Evolutionary conservation across 1,284 basidiomycete genomes (phyloP).

Genomic region (Apiotrichum veenhuisii): DNA sequence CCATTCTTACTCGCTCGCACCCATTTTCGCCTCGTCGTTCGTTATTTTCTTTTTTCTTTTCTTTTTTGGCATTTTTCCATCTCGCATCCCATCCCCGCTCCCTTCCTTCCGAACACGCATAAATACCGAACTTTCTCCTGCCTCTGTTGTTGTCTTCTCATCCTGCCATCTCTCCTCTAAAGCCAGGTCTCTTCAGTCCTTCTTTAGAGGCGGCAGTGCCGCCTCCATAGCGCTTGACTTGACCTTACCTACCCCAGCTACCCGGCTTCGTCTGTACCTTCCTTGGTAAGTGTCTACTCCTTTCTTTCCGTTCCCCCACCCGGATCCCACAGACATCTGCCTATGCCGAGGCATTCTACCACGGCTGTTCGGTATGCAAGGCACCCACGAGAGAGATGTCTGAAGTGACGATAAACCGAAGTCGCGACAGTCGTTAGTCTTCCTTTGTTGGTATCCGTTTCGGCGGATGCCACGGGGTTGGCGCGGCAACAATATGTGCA

Average conservation of each 20-base stretch:
- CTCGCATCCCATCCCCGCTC: neutral
- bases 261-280: no score
- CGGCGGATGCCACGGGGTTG: slow-evolving; percentile 9
- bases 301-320: neutral
- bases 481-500: slow-evolving; percentile 26
- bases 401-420: slow-evolving; percentile 35
- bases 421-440: slow-evolving; percentile 28
- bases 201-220: slow-evolving; percentile 13
- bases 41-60: neutral
- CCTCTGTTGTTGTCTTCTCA: neutral
- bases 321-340: no score
- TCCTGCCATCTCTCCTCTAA: neutral
- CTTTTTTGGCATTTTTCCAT: neutral
- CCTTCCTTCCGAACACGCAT: slow-evolving; percentile 45
- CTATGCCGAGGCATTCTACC: no score
- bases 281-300: no score
- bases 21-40: no score
- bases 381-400: neutral
- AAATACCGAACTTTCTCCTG: neutral
- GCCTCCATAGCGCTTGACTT: neutral
- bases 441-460: neutral
- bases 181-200: neutral
- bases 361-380: no score
- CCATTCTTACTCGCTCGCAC: neutral
- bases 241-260: neutral